Evolutionary conservation across 495 filamentous ascomycete species (phyloP), one percentile per base, ranked within the genome.

Genomic region (Lasiosphaeria ovina): DNA sequence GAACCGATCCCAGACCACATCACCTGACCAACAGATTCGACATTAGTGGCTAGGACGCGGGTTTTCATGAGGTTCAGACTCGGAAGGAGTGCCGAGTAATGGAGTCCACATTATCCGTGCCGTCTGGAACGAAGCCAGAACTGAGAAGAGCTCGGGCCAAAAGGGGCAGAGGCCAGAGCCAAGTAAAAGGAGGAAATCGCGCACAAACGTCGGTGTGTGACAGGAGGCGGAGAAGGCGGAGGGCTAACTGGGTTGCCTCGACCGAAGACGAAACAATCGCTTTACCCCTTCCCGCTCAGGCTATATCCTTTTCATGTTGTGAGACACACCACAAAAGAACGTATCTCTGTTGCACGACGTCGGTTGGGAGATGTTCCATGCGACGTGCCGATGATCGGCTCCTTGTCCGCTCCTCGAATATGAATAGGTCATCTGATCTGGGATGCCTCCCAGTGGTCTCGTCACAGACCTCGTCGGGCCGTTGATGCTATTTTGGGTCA

Each of bases 21-120:
- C 24, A 24, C 24, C 11, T 7, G 44, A 47, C 44, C 2, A 7
- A 14, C 12, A n/a, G 16, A 47, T 47, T n/a, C 44, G 16, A 47
- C 44, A n/a, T 14, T 47, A 47, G 12, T 47, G 44, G 44, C 16
- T n/a, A 47, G 11, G 16, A n/a, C 44, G 44, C 44, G 5, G 44
- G 44, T 47, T 24, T 24, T 24, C 24, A 24, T 24, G 24, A 24
- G 24, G 24, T 24, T 24, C 2, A 24, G 24, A 24, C 24, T 24
- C 24, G 24, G 24, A 2, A 24, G 24, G 24, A 24, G 0, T 24
- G 44, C 12, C 6, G 16, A n/a, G 12, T n/a, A 11, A 47, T 47
- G 12, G 44, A 47, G 12, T 47, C 44, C 12, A n/a, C 44, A 47
- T 47, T 47, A 47, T n/a, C 44, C 44, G 44, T 47, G 44, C 44